These are phyloP conservation scores for Mortierella sp. DNA, from an alignment of 371 early-diverging fungal species.

Conservation along the genomic window DNA sequence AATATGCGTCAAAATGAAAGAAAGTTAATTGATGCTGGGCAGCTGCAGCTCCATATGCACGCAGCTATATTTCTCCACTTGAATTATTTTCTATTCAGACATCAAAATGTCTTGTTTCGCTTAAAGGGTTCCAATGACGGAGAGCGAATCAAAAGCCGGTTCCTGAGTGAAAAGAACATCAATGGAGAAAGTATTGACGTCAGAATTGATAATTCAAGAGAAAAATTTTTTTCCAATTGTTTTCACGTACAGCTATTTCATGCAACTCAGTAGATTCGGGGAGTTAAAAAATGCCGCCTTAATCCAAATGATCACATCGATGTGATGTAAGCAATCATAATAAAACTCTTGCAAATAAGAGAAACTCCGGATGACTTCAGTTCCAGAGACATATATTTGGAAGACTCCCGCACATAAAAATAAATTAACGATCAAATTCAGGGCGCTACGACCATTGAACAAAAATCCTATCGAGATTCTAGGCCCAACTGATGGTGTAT, in stretches of 20 bases:
- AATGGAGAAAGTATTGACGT: background rate
- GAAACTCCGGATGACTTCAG: too few species aligned
- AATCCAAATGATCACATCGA: too few species aligned
- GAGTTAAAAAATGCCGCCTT: background rate
- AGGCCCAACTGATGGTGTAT: background rate
- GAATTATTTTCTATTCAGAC: too few species aligned
- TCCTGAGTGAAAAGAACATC: conserved; percentile 6
- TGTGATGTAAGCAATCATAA: too few species aligned
- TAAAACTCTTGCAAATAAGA: too few species aligned
- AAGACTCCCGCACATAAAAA: too few species aligned
- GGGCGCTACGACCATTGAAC: too few species aligned
- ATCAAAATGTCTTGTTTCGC: background rate
- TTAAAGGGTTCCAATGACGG: background rate
- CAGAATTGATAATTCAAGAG: background rate
- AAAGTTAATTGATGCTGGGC: background rate
- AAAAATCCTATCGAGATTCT: too few species aligned
- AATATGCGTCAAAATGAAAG: background rate
- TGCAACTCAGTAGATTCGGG: background rate
- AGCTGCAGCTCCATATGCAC: too few species aligned
- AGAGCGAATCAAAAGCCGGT: conserved; percentile 7
- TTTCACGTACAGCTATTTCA: conserved; percentile 3
- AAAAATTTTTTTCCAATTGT: background rate
- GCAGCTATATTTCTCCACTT: background rate
- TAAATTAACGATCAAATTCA: too few species aligned
- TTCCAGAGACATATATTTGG: too few species aligned